Conservation (phyloP, 495 filamentous ascomycete species). For the Penicillium alfredii region DNA sequence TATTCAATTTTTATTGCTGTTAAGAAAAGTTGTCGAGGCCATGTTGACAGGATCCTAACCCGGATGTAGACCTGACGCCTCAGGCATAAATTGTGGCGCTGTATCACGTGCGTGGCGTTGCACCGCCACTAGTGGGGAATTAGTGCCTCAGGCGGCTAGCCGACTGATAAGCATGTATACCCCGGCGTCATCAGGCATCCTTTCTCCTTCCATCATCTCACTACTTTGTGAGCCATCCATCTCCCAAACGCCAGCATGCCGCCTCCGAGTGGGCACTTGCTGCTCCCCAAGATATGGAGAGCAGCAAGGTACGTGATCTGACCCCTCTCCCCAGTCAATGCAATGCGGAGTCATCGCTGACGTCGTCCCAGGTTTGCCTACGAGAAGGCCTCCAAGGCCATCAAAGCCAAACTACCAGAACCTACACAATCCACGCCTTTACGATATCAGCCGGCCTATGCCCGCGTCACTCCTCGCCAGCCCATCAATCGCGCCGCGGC, state of each 20-base stretch:
- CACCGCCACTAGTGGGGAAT: constrained; percentile 25
- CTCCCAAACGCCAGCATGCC: constrained; percentile 48
- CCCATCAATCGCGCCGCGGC: constrained; percentile 66
- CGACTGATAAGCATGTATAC: constrained; percentile 15
- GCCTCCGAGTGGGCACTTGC: constrained; percentile 60
- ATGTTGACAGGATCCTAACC: too few species aligned
- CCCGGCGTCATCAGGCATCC: constrained; percentile 32
- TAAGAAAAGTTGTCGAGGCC: too few species aligned
- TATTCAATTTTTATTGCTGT: neutral
- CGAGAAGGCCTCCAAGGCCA: constrained; percentile 54
- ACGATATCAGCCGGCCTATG: constrained; percentile 48
- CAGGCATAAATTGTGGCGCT: too few species aligned
- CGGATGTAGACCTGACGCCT: too few species aligned
- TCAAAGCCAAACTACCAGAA: constrained; percentile 56
- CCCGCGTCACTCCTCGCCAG: constrained; percentile 52
- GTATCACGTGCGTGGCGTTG: constrained; percentile 29
- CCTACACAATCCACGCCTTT: constrained; percentile 36
- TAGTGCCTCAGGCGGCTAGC: constrained; percentile 8
- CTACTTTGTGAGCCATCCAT: constrained; percentile 12
- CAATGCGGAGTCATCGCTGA: constrained; percentile 18
- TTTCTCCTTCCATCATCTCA: constrained; percentile 16
- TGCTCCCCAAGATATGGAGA: constrained; percentile 65
- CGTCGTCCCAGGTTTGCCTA: constrained; percentile 51
- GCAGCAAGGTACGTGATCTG: constrained; percentile 49
- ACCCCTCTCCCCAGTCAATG: constrained; percentile 3